Conservation (phyloP, 1,284 basidiomycete genomes). For the Amylostereum chailletii region DNA sequence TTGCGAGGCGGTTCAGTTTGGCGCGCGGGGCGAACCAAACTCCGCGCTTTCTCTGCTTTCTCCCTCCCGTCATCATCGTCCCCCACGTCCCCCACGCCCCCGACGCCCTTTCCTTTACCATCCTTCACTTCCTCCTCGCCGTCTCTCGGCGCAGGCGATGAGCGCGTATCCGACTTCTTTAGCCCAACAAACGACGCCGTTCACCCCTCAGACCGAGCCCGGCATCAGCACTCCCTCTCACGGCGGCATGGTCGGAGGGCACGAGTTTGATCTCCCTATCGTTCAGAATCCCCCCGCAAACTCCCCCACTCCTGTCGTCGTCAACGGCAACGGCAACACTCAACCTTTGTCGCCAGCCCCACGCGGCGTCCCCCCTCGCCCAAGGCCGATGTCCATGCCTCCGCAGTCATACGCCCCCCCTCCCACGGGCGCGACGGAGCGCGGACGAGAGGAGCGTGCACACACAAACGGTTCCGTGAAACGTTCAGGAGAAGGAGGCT, state of each 20-base stretch:
- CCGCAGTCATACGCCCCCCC: constrained; percentile 39
- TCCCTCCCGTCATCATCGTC: constrained; percentile 11
- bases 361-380: constrained; percentile 21
- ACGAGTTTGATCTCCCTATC: constrained; percentile 47
- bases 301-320: constrained; percentile 19
- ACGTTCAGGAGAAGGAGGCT: constrained; percentile 4
- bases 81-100: constrained; percentile 7
- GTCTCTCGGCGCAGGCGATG: constrained; percentile 19
- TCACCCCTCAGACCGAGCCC: constrained; percentile 14
- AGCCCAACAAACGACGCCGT: constrained; percentile 12
- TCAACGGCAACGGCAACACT: constrained; percentile 3
- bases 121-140: constrained; percentile 6
- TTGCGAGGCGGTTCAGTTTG: background rate
- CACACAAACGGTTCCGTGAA: constrained; percentile 21
- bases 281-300: constrained; percentile 16
- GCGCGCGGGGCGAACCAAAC: background rate
- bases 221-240: constrained; percentile 44
- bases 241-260: constrained; percentile 45
- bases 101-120: background rate
- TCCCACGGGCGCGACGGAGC: constrained; percentile 22
- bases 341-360: constrained; percentile 11
- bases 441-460: constrained; percentile 21
- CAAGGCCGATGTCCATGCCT: constrained; percentile 63
- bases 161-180: constrained; percentile 25
- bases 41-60: too few relatives aligned